These are phyloP conservation scores for Verticillium albo-atrum DNA, from an alignment of 2,329 filamentous ascomycete genomes.

Conservation along the genomic window DNA sequence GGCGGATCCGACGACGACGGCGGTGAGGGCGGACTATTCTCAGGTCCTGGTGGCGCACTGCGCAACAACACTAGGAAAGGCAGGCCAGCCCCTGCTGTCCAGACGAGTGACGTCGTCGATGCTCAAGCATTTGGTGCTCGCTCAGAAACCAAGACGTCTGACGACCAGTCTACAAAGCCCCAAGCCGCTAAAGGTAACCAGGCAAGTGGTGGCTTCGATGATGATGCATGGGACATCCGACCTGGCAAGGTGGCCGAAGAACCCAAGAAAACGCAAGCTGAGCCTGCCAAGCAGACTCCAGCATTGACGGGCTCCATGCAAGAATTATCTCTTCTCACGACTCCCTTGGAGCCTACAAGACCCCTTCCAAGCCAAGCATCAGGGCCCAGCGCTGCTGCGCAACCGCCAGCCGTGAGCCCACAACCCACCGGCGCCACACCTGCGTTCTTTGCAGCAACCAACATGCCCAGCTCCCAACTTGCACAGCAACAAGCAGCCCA, in stretches of 20 bases:
- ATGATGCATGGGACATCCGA: conserved; percentile 97
- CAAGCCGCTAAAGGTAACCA: not conserved
- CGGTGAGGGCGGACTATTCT: conserved; percentile 72
- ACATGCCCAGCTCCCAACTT: not conserved
- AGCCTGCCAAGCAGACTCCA: conserved; percentile 32
- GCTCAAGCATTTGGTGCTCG: conserved; percentile 75
- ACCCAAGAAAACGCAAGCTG: conserved; percentile 17
- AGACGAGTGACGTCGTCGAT: conserved; percentile 82
- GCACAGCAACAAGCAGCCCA: conserved; percentile 16
- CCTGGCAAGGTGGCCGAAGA: conserved; percentile 57
- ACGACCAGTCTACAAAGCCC: not conserved
- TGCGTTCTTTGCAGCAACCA: conserved; percentile 44
- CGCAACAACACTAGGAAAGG: conserved; percentile 94
- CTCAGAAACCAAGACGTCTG: conserved; percentile 33
- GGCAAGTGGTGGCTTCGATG: conserved; percentile 66
- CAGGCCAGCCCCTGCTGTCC: conserved; percentile 79
- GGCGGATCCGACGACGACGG: conserved; percentile 54
- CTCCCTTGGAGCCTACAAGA: conserved; percentile 49
- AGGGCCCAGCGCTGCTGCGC: conserved; percentile 9
- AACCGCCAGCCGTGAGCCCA: conserved; percentile 28
- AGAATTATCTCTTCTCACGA: conserved; percentile 49
- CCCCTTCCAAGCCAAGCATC: conserved; percentile 23
- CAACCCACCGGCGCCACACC: conserved; percentile 52
- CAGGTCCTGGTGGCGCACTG: conserved; percentile 83
- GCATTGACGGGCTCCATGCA: conserved; percentile 63